A percentile compares a stretch with the other conserved stretches of the same genome.
Evolutionary conservation across 768 basidiomycete genomes (phyloP).

Genomic region (Guyanaporus albipodus): DNA sequence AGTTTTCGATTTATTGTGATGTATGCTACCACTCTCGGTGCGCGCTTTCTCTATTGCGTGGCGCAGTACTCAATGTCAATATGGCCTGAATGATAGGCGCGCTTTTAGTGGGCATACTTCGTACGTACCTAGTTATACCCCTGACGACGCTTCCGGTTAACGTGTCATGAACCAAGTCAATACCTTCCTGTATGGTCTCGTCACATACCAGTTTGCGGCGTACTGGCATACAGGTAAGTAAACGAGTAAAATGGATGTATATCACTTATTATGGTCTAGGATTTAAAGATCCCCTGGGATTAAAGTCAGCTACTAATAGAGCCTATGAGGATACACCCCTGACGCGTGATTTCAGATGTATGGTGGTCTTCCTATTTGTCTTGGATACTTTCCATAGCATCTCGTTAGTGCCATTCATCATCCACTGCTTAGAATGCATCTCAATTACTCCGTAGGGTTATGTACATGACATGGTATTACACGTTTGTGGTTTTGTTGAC

Average conservation of each 20-base stretch:
- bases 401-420: conserved; percentile 7
- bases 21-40: no score
- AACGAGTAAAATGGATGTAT: background rate
- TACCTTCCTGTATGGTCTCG: conserved; percentile 37
- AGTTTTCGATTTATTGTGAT: no score
- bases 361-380: conserved; percentile 17
- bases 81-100: background rate
- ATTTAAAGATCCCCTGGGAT: conserved; percentile 12
- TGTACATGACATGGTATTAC: conserved; percentile 19
- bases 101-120: conserved; percentile 9
- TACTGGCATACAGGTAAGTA: conserved; percentile 24
- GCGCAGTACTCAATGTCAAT: no score
- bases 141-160: background rate
- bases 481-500: conserved; percentile 1
- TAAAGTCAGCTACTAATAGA: no score
- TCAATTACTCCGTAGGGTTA: background rate
- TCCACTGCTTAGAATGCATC: no score
- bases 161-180: background rate
- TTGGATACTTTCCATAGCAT: conserved; percentile 19
- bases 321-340: background rate
- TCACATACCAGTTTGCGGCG: conserved; percentile 39
- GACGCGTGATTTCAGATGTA: conserved; percentile 4
- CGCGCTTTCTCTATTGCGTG: no score
- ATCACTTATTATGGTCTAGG: no score
- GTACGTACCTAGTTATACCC: no score